phyloP scores from a whole-genome alignment of 2,329 filamentous ascomycete species.

The Xylaria sp. region DNA sequence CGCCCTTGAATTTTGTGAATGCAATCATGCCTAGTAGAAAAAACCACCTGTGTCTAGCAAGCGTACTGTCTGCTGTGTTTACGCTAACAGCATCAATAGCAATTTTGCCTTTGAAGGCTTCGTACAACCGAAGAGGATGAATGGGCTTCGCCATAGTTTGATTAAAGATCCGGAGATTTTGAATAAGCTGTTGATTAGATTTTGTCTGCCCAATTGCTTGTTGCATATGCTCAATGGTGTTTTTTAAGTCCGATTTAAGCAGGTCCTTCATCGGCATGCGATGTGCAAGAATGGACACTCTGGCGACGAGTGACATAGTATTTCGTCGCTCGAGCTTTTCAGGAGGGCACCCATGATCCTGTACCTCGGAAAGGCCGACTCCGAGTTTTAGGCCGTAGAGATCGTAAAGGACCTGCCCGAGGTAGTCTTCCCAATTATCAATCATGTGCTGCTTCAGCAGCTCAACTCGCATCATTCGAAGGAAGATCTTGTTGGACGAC shows the following conservation, averaged over 20 bases:
- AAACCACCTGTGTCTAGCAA: slow-evolving; percentile 90
- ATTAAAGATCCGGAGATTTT: slow-evolving; percentile 86
- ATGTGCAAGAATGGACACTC: slow-evolving; percentile 82
- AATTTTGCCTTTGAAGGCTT: slow-evolving; percentile 81
- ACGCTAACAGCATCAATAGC: slow-evolving; percentile 78
- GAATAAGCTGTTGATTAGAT: slow-evolving; percentile 80
- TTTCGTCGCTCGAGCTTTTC: slow-evolving; percentile 84
- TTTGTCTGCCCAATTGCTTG: slow-evolving; percentile 84
- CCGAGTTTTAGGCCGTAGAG: slow-evolving; percentile 84
- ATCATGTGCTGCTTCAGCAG: slow-evolving; percentile 79
- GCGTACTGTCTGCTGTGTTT: slow-evolving; percentile 72
- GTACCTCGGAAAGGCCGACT: slow-evolving; percentile 71
- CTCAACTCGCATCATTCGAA: slow-evolving; percentile 89
- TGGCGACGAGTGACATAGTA: slow-evolving; percentile 83
- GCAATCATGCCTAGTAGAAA: slow-evolving; percentile 90
- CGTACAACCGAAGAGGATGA: slow-evolving; percentile 81
- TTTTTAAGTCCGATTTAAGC: slow-evolving; percentile 89
- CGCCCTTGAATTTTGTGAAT: slow-evolving; percentile 81
- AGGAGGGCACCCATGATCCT: slow-evolving; percentile 82
- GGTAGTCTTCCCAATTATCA: slow-evolving; percentile 85
- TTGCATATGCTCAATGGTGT: slow-evolving; percentile 92
- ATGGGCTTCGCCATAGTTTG: slow-evolving; percentile 86
- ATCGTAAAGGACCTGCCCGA: slow-evolving; percentile 86
- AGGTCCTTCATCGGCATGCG: slow-evolving; percentile 91
- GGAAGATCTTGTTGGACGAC: slow-evolving; percentile 84